Percentiles rank a stretch among this genome's conserved stretches.
Conservation (phyloP, 2,329 filamentous ascomycete genomes). For the Pestalotiopsis sp. region DNA sequence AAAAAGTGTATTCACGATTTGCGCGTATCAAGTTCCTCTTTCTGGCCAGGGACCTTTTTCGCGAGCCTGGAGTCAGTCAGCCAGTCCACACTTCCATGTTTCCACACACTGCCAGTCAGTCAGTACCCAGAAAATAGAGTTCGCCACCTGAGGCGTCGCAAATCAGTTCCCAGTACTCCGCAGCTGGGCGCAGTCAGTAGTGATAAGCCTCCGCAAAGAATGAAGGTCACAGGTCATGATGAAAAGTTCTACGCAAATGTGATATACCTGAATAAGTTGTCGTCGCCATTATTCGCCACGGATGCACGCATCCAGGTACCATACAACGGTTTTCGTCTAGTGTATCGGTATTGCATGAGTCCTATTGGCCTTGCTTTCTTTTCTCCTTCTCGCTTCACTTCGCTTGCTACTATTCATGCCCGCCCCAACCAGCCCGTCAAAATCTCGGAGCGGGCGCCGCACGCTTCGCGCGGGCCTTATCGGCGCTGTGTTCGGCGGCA, state of each 20-base stretch:
- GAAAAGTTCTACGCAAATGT: too few relatives aligned
- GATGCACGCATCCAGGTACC: background rate
- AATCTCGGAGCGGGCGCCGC: background rate
- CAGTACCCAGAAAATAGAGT: background rate
- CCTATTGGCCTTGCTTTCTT: background rate
- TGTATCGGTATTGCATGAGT: background rate
- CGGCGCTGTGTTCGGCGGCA: background rate
- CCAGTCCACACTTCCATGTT: too few relatives aligned
- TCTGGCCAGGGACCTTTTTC: too few relatives aligned
- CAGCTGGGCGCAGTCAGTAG: background rate
- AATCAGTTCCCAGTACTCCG: background rate
- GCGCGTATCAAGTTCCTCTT: too few relatives aligned
- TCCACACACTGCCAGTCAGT: background rate
- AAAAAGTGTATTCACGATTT: too few relatives aligned
- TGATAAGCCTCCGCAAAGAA: too few relatives aligned
- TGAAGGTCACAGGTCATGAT: too few relatives aligned
- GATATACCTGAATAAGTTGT: background rate
- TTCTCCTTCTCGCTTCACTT: background rate
- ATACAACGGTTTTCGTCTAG: background rate
- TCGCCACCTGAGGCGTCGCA: slow-evolving; percentile 1
- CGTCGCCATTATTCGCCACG: background rate
- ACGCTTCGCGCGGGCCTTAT: background rate
- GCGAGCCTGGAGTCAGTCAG: too few relatives aligned
- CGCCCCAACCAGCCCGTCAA: too few relatives aligned
- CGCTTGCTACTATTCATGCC: background rate